Conservation (phyloP, 1,139 yeast species). For the Debaryomyces udenii region DNA sequence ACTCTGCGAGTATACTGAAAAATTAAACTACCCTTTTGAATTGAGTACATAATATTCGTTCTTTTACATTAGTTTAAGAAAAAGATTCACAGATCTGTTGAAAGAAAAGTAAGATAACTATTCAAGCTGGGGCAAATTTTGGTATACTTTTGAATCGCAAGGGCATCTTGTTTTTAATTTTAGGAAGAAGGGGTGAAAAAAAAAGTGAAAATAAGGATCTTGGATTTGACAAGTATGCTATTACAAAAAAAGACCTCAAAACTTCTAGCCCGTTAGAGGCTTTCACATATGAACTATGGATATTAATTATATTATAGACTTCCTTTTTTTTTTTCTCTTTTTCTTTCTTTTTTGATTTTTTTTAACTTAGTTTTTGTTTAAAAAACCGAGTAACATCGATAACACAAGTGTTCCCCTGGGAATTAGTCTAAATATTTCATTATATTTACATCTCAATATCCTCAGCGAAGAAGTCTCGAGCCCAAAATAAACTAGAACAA, state of each 20-base stretch:
- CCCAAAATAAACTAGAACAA: constrained; percentile 1
- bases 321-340: constrained; percentile 7
- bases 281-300: not conserved
- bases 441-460: constrained; percentile 6
- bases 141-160: constrained; percentile 3
- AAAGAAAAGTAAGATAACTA: constrained; percentile 8
- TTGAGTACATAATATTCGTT: not conserved
- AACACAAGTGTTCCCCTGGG: constrained; percentile 2
- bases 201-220: constrained; percentile 8
- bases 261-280: not conserved
- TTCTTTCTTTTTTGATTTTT: constrained; percentile 5
- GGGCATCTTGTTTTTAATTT: constrained; percentile 5
- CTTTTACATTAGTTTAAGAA: constrained; percentile 1
- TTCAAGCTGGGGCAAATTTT: not conserved
- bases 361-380: constrained; percentile 8
- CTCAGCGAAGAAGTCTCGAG: constrained; percentile 1
- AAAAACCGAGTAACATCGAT: not conserved
- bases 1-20: constrained; percentile 8
- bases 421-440: constrained; percentile 5
- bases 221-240: constrained; percentile 5
- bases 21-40: constrained; percentile 8
- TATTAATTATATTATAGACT: constrained; percentile 7
- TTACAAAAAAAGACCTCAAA: constrained; percentile 1
- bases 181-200: constrained; percentile 3
- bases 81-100: constrained; percentile 7